phyloP scores from a whole-genome alignment of 2,329 filamentous ascomycete genomes.

The Tolypocladium ophioglossoides region DNA sequence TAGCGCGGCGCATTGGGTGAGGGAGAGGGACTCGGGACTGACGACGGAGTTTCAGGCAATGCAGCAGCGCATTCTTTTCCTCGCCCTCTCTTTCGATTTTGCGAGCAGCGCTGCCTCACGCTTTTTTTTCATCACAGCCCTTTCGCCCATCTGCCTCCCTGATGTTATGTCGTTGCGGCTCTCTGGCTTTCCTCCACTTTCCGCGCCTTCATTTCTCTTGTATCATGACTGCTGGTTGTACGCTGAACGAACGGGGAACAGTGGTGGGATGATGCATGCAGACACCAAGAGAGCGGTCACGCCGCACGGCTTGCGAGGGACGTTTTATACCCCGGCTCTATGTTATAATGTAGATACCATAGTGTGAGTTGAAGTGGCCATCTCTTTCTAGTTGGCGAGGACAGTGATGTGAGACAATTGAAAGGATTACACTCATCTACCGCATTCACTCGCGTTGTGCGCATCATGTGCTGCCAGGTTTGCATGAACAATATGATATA shows the following conservation, averaged over 20 bases:
- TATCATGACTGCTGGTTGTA: background rate
- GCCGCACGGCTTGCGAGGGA: background rate
- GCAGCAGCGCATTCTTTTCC: background rate
- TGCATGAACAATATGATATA: background rate
- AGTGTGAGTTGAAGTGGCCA: background rate
- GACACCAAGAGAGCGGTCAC: background rate
- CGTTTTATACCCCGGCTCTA: background rate
- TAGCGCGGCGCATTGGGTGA: conserved; percentile 11
- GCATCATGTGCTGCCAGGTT: background rate
- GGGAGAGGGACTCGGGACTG: background rate
- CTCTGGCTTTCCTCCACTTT: background rate
- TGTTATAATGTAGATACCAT: background rate
- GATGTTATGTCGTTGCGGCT: background rate
- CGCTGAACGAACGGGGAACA: background rate
- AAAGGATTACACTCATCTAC: background rate
- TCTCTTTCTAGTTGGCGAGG: background rate
- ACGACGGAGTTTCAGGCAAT: background rate
- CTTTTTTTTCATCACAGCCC: background rate
- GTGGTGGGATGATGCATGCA: background rate
- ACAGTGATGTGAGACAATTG: background rate
- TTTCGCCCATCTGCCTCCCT: background rate
- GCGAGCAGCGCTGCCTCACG: background rate
- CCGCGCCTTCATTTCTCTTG: background rate
- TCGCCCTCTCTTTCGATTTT: background rate
- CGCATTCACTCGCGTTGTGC: background rate